Evolutionary conservation across 495 filamentous ascomycete species (phyloP).

Genomic region (Lentithecium fluviatile): DNA sequence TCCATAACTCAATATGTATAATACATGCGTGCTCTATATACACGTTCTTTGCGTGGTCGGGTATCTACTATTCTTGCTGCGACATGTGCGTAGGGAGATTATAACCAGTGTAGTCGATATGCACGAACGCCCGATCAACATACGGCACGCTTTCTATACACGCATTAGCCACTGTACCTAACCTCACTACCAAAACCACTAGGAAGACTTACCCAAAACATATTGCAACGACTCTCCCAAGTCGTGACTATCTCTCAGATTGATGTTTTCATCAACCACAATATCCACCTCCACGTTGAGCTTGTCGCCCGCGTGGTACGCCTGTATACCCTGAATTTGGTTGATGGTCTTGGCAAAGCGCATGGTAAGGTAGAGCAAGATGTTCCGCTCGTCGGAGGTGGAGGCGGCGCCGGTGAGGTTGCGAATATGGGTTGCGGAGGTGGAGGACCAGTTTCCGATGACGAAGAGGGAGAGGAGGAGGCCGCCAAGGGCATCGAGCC

Average conservation of each 20-base stretch:
- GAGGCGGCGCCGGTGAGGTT: slow-evolving; percentile 82
- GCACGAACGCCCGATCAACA: slow-evolving; percentile 67
- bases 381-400: slow-evolving; percentile 74
- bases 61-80: slow-evolving; percentile 53
- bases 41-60: not conserved
- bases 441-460: slow-evolving; percentile 80
- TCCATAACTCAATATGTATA: too few species aligned
- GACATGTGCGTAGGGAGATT: slow-evolving; percentile 87
- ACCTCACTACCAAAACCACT: not conserved
- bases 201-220: slow-evolving; percentile 56
- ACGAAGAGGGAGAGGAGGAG: slow-evolving; percentile 77
- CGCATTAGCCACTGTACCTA: not conserved
- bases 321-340: slow-evolving; percentile 83
- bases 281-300: slow-evolving; percentile 84
- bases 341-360: slow-evolving; percentile 86
- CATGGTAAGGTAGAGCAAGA: slow-evolving; percentile 90
- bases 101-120: slow-evolving; percentile 76
- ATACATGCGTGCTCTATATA: too few species aligned
- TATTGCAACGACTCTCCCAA: slow-evolving; percentile 87
- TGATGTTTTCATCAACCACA: slow-evolving; percentile 75
- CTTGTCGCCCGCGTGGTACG: slow-evolving; percentile 87
- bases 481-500: slow-evolving; percentile 81
- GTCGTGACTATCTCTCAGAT: slow-evolving; percentile 82
- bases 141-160: slow-evolving; percentile 63
- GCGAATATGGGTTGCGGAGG: slow-evolving; percentile 73